Evolutionary conservation across 352 stramenopile species (phyloP), one percentile per base, ranked within the genome.

Genomic region (Thraustochytrium striatum): DNA sequence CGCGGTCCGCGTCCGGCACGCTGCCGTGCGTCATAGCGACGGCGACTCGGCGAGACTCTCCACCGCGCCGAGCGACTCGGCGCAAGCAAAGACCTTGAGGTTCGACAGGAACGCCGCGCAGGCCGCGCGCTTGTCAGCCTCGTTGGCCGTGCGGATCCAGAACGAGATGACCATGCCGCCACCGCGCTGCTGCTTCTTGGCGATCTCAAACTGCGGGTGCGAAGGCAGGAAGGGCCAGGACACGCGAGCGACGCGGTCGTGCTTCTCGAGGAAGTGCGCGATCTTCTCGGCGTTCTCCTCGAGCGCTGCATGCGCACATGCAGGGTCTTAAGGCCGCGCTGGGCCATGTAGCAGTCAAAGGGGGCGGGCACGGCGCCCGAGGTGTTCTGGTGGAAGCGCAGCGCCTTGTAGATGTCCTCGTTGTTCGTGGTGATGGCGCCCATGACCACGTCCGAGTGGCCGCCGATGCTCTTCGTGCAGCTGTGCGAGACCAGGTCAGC

Each of bases 381-480:
- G 1, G 78, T 84, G 55, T 89, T 89, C 83, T 93, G 89, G 19
- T 91, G 84, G 44, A 86, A 82, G 50, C 82, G 36, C 2, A 95
- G 69, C 58, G 81, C 72, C 57, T 86, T 81, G 32, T 59, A 59
- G 35, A 84, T 86, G 44, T 78, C 81, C 61, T 81, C 70, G 52
- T 75, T 84, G 83, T 91, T 95, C 75, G 84, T 84, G 57, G 91
- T 95, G 38, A 98, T 87, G 41, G 97, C 88, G 13, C 96, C 96
- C 7, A 94, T 90, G 84, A 98, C 91, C 38, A 94, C 95, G 87
- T 99, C 95, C 50, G 90, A 96, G 87, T 99, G 96, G 61, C 96
- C 95, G 73, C 88, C 95, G 68, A 99, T 88, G 82, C 98, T 99
- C 86, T 99, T 99, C 61, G 96, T 99, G 30, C 89, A 93, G 59